Percentiles rank a stretch among this genome's conserved stretches.
These are phyloP conservation scores for Protomyces lactucae-debilis DNA, from an alignment of 1,139 yeast genomes.

Conservation along the genomic window DNA sequence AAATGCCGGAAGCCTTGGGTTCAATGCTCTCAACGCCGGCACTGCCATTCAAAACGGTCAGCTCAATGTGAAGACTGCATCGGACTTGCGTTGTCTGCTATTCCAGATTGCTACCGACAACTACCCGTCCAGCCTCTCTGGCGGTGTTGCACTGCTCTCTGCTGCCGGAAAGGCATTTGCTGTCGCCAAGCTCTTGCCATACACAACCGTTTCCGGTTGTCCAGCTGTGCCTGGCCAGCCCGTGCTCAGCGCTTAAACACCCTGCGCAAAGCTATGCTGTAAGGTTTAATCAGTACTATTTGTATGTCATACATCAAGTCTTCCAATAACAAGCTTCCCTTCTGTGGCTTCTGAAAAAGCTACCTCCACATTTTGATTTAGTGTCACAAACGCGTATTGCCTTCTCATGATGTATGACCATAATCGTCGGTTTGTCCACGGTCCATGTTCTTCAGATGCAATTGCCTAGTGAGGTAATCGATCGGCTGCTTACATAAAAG, in stretches of 20 bases:
- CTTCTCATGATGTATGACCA: too few relatives aligned
- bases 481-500: neutral
- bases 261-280: neutral
- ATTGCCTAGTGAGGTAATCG: neutral
- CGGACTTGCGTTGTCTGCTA: constrained; percentile 3
- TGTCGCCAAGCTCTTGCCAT: neutral
- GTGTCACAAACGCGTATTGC: too few relatives aligned
- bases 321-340: neutral
- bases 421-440: too few relatives aligned
- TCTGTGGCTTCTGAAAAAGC: neutral
- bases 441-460: neutral
- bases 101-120: constrained; percentile 14
- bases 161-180: neutral
- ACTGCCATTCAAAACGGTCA: neutral
- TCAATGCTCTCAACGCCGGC: constrained; percentile 6
- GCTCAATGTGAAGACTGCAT: constrained; percentile 1
- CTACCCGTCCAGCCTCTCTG: constrained; percentile 1
- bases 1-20: constrained; percentile 12
- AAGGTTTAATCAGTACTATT: too few relatives aligned
- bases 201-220: neutral
- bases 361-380: neutral
- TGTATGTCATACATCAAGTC: too few relatives aligned
- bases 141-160: neutral
- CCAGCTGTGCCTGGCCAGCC: neutral
- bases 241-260: neutral